Evolutionary conservation across 2,329 filamentous ascomycete species (phyloP), one percentile per base, ranked within the genome.

Genomic region (Tricladium varicosporioides): DNA sequence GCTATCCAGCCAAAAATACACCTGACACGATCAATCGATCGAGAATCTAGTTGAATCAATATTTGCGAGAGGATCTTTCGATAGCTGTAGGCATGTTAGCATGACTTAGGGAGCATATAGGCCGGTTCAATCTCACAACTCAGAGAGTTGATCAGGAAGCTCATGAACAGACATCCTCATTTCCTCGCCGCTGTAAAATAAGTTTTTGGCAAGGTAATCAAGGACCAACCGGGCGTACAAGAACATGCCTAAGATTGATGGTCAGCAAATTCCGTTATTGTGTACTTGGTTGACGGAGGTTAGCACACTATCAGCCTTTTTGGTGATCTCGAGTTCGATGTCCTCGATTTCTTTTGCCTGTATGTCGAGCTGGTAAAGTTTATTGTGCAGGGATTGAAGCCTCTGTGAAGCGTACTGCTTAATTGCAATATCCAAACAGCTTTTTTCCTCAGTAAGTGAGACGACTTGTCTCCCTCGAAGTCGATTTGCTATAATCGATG

Each of bases 1-100:
- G 72, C 70, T 13, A 76, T 68, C 73, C 72, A 76, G 2, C 70
- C 65, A 2, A 75, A 52, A 0, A 74, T 65, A 1, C 60, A 67
- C 15, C 56, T 62, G 4, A 74, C 43, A 1, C 72, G 69, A 0
- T 58, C 49, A 1, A 68, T 51, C 0, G 73, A 75, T 2, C 64
- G 61, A 0, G 11, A 1, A 36, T 72, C 68, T 0, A 73, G 54
- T 1, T 62, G 56, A 0, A 51, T 45, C 0, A 69, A 36, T 1
- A 71, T 65, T 9, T 67, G 65, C 0, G 64, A 51, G 2, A 74
- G 18, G 8, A 74, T 68, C 7, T 64, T 61, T 1, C 52, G 58
- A 50, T 73, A 74, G 57, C 71, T 73, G 48, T 5, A 13, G 32
- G 13, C 13, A 13, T 36, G 32, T 36, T 36, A 7, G 32, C 58